Evolutionary conservation across 1,139 yeast species (phyloP), one percentile per base, ranked within the genome.

Genomic region (Kodamaea alishanica): DNA sequence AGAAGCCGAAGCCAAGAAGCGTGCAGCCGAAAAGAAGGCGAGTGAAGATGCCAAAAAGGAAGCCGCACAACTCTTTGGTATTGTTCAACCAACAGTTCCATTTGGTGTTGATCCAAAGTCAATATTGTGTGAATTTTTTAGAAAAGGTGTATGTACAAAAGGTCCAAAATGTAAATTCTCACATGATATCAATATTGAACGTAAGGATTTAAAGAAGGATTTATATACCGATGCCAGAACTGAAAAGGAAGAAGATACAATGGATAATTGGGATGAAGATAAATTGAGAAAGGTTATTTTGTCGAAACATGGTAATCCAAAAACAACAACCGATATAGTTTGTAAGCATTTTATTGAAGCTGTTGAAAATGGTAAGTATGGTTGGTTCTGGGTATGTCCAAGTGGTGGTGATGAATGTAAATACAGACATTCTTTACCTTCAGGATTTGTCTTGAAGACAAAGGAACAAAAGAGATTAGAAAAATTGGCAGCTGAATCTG

Each of bases 301-400:
- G 50, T 88, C 97, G 39, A 94, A 92, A 67, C 97, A 89, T 55
- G 97, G 98, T 41, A 92, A 92, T 61, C 92, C 84, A 37, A 80
- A 82, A 61, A 89, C 97, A 9, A 89, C 97, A 24, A 94, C 99
- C 2, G 97, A 92, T 48, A 94, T 77, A 49, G 89, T 94, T 34
- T 94, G 99, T 76, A 92, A 90, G 63, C 81, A 65, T 63, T 94
- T 94, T 67, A 86, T 92, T 52, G 96, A 89, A 45, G 98, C 98
- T 0, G 97, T 94, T 45, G 98, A 94, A 59, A 89, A 89, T 57
- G 94, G 95, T 42, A 90, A 92, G 61, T 92, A 94, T 60, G 98
- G 99, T 54, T 92, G 98, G 98, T 90, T 92, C 65, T 92, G 98
- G 99, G 77, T 78, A 26, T 92, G 99, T 70, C 99, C 98, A 28